These are phyloP conservation scores for Lachnellula subtilissima DNA, from an alignment of 2,329 filamentous ascomycete genomes.

Conservation along the genomic window DNA sequence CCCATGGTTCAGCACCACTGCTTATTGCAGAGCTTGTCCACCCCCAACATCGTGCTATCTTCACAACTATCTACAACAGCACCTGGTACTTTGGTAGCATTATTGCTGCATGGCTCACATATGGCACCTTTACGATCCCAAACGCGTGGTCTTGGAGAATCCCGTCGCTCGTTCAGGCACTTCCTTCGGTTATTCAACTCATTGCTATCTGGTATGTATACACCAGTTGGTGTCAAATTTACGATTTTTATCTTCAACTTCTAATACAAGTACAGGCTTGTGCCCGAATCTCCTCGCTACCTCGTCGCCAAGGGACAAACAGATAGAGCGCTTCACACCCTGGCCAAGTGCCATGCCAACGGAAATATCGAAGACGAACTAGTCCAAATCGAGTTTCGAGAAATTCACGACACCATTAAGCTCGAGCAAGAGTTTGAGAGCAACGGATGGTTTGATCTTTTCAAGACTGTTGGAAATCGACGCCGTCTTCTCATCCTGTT, in stretches of 20 bases:
- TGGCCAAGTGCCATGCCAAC: constrained; percentile 43
- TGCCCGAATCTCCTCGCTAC: constrained; percentile 38
- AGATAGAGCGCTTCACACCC: constrained; percentile 44
- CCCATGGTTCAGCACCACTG: constrained; percentile 28
- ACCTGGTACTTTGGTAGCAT: constrained; percentile 42
- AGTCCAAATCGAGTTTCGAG: constrained; percentile 37
- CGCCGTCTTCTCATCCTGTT: constrained; percentile 50
- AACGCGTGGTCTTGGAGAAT: constrained; percentile 33
- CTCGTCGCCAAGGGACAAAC: constrained; percentile 41
- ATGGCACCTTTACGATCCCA: constrained; percentile 36
- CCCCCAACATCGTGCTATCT: constrained; percentile 44
- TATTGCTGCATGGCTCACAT: constrained; percentile 43
- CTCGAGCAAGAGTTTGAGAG: constrained; percentile 43
- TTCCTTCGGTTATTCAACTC: constrained; percentile 26
- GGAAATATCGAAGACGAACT: constrained; percentile 36
- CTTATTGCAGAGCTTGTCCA: constrained; percentile 43
- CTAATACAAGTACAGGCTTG: constrained; percentile 19
- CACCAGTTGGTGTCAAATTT: too few species aligned
- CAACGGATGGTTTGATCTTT: constrained; percentile 43
- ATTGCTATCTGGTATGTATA: constrained; percentile 23
- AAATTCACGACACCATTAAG: constrained; percentile 40
- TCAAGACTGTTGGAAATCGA: constrained; percentile 49
- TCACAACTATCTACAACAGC: constrained; percentile 44
- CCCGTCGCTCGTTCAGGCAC: constrained; percentile 31
- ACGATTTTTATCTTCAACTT: neutral